Conservation (phyloP, 1,284 basidiomycete genomes). For the Takashimella tepidaria region DNA sequence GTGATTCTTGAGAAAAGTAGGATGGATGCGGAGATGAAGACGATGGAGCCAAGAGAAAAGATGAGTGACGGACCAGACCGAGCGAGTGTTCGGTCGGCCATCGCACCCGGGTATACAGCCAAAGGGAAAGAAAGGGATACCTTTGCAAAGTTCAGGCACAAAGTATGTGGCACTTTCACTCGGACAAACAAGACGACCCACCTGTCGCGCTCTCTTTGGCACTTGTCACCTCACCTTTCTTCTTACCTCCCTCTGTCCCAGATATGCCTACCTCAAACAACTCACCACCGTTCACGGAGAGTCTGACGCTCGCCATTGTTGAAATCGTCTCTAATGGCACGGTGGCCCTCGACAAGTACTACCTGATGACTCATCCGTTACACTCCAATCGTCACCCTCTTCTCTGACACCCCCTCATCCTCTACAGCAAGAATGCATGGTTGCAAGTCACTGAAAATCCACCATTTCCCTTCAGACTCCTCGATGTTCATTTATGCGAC, state of each 20-base stretch:
- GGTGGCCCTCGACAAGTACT: conserved; percentile 21
- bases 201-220: too few relatives aligned
- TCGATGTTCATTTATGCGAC: conserved; percentile 28
- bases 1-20: background rate
- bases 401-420: conserved; percentile 8
- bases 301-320: conserved; percentile 16
- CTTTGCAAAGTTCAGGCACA: background rate
- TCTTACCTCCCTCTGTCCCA: too few relatives aligned
- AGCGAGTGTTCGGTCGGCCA: too few relatives aligned
- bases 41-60: background rate
- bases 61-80: too few relatives aligned
- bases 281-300: conserved; percentile 27
- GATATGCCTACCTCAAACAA: conserved; percentile 36
- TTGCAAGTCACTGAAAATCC: conserved; percentile 4
- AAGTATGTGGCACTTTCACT: background rate
- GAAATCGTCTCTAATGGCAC: conserved; percentile 32
- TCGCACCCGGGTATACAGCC: background rate
- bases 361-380: conserved; percentile 20
- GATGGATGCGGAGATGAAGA: background rate
- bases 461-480: conserved; percentile 14
- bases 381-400: conserved; percentile 2
- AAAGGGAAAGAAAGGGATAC: background rate
- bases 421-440: conserved; percentile 18
- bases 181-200: too few relatives aligned
- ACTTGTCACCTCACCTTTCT: too few relatives aligned